Evolutionary conservation across 2,329 filamentous ascomycete species (phyloP), one percentile per base, ranked within the genome.

Genomic region (Cladophialophora bantiana): DNA sequence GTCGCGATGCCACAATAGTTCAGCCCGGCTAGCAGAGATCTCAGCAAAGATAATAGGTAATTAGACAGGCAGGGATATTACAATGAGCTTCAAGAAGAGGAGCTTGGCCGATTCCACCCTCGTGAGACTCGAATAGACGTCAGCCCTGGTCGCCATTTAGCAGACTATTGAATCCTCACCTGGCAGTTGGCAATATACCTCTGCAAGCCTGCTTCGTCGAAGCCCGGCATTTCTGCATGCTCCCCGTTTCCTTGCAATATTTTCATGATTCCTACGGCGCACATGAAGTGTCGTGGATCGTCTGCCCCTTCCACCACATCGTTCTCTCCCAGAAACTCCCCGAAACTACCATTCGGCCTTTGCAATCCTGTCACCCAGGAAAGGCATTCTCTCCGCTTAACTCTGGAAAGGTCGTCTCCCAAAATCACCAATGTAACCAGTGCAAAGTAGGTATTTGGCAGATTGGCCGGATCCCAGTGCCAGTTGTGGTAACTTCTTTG

Each of bases 361-460:
- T 99, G 95, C 77, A 98, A 79, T 59, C 78, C 84, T 63, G 81
- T 84, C 70, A 99, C 79, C 93, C 94, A 97, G 48, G 78, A 75
- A 71, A 98, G 77, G 67, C 91, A 90, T 67, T 86, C 86, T 48
- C 74, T 81, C 64, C 92, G 85, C 68, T 89, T 84, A 7, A 99
- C 89, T 1, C 88, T 85, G 3, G 82, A 79, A 72, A 93, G 74
- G 74, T 88, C 85, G 75, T 90, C 87, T 3, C 84, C 83, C n/a
- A 91, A 78, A 5, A 89, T 82, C 1, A 90, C 85, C 32, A 99
- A 81, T 7, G 90, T 84, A 31, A 92, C 83, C 52, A 99, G 83
- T 0, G 94, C 94, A 79, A 98, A 97, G 77, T 91, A 94, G 0
- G 94, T 97, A 0, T 93, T 92, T 0, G 94, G 90, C 15, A 98